These are phyloP conservation scores for Fusarium denticulatum DNA, from an alignment of 2,329 filamentous ascomycete genomes.

Conservation along the genomic window DNA sequence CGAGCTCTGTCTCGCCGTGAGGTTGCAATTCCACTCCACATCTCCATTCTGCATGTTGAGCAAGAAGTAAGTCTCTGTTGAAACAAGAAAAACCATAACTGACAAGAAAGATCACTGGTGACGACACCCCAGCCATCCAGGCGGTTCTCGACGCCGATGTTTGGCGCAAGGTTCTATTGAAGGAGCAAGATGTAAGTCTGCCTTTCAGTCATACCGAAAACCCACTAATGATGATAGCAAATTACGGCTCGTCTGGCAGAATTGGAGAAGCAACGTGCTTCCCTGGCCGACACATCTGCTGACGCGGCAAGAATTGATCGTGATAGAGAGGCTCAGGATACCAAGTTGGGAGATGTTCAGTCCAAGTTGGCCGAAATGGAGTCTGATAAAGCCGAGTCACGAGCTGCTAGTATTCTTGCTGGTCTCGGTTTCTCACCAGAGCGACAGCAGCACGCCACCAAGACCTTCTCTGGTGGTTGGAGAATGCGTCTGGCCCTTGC, in stretches of 20 bases:
- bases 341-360: slow-evolving; percentile 90
- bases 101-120: slow-evolving; percentile 78
- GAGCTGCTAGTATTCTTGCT: slow-evolving; percentile 94
- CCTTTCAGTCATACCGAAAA: neutral
- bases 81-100: neutral
- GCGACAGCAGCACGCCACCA: slow-evolving; percentile 90
- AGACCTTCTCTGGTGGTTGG: slow-evolving; percentile 99
- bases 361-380: slow-evolving; percentile 97
- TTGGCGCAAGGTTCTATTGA: slow-evolving; percentile 94
- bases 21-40: slow-evolving; percentile 93
- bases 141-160: slow-evolving; percentile 97
- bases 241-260: slow-evolving; percentile 79
- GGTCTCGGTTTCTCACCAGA: slow-evolving; percentile 97
- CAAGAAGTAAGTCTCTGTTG: slow-evolving; percentile 76
- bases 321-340: slow-evolving; percentile 89
- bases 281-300: slow-evolving; percentile 88
- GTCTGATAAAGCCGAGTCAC: slow-evolving; percentile 95
- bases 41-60: slow-evolving; percentile 98
- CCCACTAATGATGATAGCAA: slow-evolving; percentile 64
- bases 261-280: slow-evolving; percentile 79
- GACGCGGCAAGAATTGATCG: slow-evolving; percentile 87
- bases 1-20: slow-evolving; percentile 93
- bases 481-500: slow-evolving; percentile 97
- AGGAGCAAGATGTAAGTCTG: slow-evolving; percentile 79
- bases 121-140: slow-evolving; percentile 94